A percentile compares a stretch with the other conserved stretches of the same genome.
These are phyloP conservation scores for Teunomyces stri DNA, from an alignment of 805 yeast species.

Conservation along the genomic window DNA sequence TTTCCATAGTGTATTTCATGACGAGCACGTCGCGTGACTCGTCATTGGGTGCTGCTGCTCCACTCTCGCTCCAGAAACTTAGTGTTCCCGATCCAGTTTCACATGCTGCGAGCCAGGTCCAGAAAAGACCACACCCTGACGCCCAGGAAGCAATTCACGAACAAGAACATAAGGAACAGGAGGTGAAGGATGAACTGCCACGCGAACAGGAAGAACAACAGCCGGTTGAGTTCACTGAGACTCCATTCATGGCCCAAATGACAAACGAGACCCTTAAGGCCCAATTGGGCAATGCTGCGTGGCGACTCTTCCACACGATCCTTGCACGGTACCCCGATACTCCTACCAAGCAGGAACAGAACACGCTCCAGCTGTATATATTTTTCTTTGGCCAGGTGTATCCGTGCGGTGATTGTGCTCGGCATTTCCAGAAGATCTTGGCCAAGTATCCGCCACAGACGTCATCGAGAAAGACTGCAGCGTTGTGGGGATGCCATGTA, in stretches of 20 bases:
- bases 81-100: background rate
- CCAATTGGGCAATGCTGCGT: constrained; percentile 85
- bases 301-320: constrained; percentile 89
- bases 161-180: background rate
- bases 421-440: constrained; percentile 76
- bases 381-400: constrained; percentile 84
- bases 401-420: constrained; percentile 97
- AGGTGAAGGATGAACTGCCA: background rate
- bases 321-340: constrained; percentile 87
- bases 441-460: constrained; percentile 81
- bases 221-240: constrained; percentile 10
- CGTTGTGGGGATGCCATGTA: constrained; percentile 93
- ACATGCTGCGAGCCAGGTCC: background rate
- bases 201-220: background rate
- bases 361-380: constrained; percentile 62
- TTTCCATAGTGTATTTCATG: constrained; percentile 28
- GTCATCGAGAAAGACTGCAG: constrained; percentile 71
- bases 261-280: constrained; percentile 79
- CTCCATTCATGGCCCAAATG: constrained; percentile 89
- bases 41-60: constrained; percentile 21
- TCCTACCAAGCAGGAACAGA: constrained; percentile 63
- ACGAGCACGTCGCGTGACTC: constrained; percentile 14
- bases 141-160: background rate
- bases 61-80: constrained; percentile 17
- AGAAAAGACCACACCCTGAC: background rate